A percentile compares a stretch with the other conserved stretches of the same genome.
Evolutionary conservation across 805 yeast genomes (phyloP).

Genomic region (Kockiozyma suomiensis): DNA sequence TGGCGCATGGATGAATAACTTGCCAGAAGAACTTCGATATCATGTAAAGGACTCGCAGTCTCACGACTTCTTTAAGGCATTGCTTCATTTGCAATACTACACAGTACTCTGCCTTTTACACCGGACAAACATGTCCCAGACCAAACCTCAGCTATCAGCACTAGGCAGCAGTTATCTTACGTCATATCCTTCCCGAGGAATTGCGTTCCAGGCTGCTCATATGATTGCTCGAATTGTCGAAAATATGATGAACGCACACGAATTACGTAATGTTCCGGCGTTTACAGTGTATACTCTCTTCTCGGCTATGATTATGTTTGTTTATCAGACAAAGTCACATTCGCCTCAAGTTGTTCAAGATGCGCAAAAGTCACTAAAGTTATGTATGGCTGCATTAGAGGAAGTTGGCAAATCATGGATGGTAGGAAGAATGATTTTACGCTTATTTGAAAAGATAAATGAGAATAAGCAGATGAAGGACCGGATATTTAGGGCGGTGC

Average conservation of each 20-base stretch:
- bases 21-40: conserved; percentile 66
- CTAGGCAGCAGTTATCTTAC: conserved; percentile 18
- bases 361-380: conserved; percentile 44
- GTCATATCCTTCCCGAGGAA: conserved; percentile 73
- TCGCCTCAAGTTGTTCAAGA: conserved; percentile 44
- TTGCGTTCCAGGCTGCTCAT: conserved; percentile 79
- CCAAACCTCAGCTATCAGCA: conserved; percentile 32
- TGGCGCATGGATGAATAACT: conserved; percentile 72
- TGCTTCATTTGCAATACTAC: conserved; percentile 70
- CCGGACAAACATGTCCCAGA: conserved; percentile 60
- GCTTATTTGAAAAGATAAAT: conserved; percentile 50
- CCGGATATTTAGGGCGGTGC: conserved; percentile 25
- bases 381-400: conserved; percentile 44
- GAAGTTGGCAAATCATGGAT: conserved; percentile 56
- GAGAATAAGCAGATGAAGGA: conserved; percentile 36
- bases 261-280: conserved; percentile 59
- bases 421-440: conserved; percentile 54
- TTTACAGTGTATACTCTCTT: conserved; percentile 60
- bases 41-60: conserved; percentile 56
- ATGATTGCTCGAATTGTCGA: conserved; percentile 68
- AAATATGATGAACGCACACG: conserved; percentile 54
- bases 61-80: conserved; percentile 60
- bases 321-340: conserved; percentile 61
- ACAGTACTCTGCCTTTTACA: conserved; percentile 71
- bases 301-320: conserved; percentile 68